Conservation (phyloP, 352 stramenopile species). For the Stephanocyclus meneghinianus region DNA sequence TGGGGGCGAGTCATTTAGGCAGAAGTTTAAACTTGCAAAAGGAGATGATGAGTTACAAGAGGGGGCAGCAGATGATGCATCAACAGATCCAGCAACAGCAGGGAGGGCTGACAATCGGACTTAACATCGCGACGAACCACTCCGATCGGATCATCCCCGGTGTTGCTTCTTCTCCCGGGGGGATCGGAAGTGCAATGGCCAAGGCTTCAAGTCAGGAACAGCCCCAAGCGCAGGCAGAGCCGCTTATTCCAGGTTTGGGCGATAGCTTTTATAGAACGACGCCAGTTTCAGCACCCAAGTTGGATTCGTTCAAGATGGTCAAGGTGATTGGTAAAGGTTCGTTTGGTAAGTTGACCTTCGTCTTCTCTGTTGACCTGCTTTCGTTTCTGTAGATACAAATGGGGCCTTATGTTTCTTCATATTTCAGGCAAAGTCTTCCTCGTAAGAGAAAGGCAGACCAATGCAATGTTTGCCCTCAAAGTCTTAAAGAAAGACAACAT, state of each 20-base stretch:
- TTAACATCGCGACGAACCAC: not conserved
- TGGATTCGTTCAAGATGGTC: conserved; percentile 92
- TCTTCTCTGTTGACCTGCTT: not conserved
- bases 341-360: conserved; percentile 88
- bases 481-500: conserved; percentile 99
- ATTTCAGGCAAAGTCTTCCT: conserved; percentile 90
- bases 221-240: conserved; percentile 4
- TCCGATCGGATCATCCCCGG: not conserved
- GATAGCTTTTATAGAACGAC: conserved; percentile 66
- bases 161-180: conserved; percentile 27
- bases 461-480: conserved; percentile 97
- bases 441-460: conserved; percentile 90
- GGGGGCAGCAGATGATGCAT: conserved; percentile 13
- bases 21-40: conserved; percentile 70
- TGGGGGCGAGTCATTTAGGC: conserved; percentile 77
- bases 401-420: conserved; percentile 8
- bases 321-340: conserved; percentile 95
- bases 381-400: not conserved
- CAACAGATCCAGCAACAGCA: conserved; percentile 13
- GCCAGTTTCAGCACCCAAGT: conserved; percentile 61
- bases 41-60: conserved; percentile 49
- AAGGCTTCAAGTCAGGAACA: conserved; percentile 31
- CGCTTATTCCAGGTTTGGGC: conserved; percentile 44
- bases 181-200: conserved; percentile 71
- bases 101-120: conserved; percentile 1